Base-by-base conservation (phyloP, 306 rosid species). In the Quercus berberidifolia region DNA sequence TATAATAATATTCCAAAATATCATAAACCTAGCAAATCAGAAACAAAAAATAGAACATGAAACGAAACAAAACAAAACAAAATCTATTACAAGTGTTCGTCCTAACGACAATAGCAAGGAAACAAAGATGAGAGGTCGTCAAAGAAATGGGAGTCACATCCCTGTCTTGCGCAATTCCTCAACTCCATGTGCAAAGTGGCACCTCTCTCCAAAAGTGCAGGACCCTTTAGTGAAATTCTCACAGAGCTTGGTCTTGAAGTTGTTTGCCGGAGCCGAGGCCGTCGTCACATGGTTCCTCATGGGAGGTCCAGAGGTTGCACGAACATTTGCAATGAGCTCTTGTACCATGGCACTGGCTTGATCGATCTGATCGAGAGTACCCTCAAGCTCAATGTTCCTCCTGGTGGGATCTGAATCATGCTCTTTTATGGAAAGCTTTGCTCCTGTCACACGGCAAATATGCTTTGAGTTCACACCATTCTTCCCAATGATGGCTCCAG, bases 201-300 rank as follows among this genome's bases (percentile, higher is more conserved):
- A 93, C 83, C 90, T 87, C 1, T 93, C 98, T 54, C 98, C 97
- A 57, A 93, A 91, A 33, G 97, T 90, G 91, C 98, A 93, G 38
- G 89, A 72, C 38, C 97, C 92, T 70, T 93, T 90, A 3, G 88
- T 28, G 71, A 89, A 91, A 65, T 90, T 90, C 41, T 90, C 97
- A 72, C 98, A 93, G 20, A 91, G 77, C 82, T 90, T 93, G 14
- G 97, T 93, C 91, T 89, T 93, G 73, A 91, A 91, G 85, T 87
- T 90, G 88, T 74, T 83, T 14, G 76, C 77, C 0, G 83, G 56
- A 11, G 68, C 83, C 3, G 85, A 76, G n/a, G 68, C 79, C 15
- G 84, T 86, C 35, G 69, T n/a, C 2, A 58, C 54, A 4, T 79
- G 49, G 77, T 71, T 86, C 83, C 82, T 93, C 85, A 33, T 76